These are phyloP conservation scores for Podospora pseudoanserina DNA, from an alignment of 495 filamentous ascomycete genomes.

Conservation along the genomic window DNA sequence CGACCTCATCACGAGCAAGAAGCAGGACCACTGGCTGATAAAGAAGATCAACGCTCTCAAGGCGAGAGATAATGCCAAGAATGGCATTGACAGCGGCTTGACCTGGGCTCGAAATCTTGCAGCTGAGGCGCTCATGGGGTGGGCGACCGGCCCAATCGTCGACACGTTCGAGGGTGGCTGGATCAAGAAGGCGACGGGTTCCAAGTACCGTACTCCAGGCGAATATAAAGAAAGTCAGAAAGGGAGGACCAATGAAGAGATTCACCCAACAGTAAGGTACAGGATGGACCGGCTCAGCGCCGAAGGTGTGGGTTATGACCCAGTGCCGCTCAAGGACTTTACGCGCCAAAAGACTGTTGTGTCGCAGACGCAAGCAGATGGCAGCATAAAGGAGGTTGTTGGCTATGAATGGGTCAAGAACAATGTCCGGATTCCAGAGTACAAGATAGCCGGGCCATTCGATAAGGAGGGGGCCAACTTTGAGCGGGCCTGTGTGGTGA, in stretches of 20 bases:
- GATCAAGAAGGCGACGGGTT: slow-evolving; percentile 5
- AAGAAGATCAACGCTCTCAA: slow-evolving; percentile 23
- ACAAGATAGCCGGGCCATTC: slow-evolving; percentile 12
- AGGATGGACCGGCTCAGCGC: slow-evolving; percentile 8
- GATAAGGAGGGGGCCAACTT: not conserved
- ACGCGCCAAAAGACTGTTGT: not conserved
- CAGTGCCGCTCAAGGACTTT: slow-evolving; percentile 12
- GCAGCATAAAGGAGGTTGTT: not conserved
- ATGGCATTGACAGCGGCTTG: slow-evolving; percentile 6
- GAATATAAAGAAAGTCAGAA: slow-evolving; percentile 13
- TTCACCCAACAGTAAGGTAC: slow-evolving; percentile 12
- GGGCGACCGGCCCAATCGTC: slow-evolving; percentile 17
- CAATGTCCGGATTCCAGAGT: slow-evolving; percentile 16
- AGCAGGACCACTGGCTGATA: slow-evolving; percentile 42
- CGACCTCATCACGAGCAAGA: slow-evolving; percentile 41
- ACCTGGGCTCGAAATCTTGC: slow-evolving; percentile 6
- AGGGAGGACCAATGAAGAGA: slow-evolving; percentile 15
- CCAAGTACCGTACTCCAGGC: slow-evolving; percentile 15
- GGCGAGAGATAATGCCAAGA: slow-evolving; percentile 7
- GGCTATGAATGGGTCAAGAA: slow-evolving; percentile 18
- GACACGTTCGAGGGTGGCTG: slow-evolving; percentile 12
- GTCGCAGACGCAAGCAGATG: not conserved
- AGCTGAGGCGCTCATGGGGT: slow-evolving; percentile 11
- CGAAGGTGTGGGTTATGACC: slow-evolving; percentile 5
- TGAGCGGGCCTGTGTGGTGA: slow-evolving; percentile 12